These are phyloP conservation scores for Didymella glomerata DNA, from an alignment of 2,329 filamentous ascomycete genomes.

Conservation along the genomic window DNA sequence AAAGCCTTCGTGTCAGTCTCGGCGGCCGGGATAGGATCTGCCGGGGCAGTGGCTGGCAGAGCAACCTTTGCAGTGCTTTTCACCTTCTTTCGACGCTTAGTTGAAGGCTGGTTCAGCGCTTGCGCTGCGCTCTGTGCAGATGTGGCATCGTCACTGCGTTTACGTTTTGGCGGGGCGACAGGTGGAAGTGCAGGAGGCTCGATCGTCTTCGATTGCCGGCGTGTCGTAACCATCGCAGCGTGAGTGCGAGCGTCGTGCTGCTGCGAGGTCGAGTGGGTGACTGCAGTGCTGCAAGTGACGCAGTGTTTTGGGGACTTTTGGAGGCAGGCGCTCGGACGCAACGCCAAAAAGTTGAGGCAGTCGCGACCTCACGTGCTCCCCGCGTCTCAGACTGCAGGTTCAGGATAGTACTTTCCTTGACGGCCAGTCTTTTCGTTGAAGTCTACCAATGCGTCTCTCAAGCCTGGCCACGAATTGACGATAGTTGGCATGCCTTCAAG, in stretches of 20 bases:
- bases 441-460: constrained; percentile 30
- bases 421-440: constrained; percentile 36
- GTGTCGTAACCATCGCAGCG: constrained; percentile 17
- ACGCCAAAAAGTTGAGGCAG: constrained; percentile 18
- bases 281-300: constrained; percentile 5
- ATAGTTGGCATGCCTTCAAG: constrained; percentile 31
- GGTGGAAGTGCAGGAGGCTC: constrained; percentile 5
- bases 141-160: constrained; percentile 5
- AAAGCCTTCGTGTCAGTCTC: background rate
- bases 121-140: constrained; percentile 6
- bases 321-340: constrained; percentile 5
- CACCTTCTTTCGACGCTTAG: constrained; percentile 17
- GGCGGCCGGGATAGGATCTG: background rate
- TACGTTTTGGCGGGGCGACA: constrained; percentile 5
- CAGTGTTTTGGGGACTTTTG: constrained; percentile 8
- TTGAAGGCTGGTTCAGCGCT: constrained; percentile 7
- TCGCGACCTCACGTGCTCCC: constrained; percentile 19
- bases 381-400: background rate
- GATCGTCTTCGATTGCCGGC: constrained; percentile 9
- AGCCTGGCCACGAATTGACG: constrained; percentile 30
- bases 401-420: constrained; percentile 10
- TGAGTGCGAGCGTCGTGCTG: background rate
- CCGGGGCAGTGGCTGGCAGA: background rate
- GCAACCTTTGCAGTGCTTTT: constrained; percentile 7
- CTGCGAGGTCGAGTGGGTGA: background rate